Evolutionary conservation across 176 grass and related monocot genomes (phyloP).

Genomic region (Rhynchospora tenuis): DNA sequence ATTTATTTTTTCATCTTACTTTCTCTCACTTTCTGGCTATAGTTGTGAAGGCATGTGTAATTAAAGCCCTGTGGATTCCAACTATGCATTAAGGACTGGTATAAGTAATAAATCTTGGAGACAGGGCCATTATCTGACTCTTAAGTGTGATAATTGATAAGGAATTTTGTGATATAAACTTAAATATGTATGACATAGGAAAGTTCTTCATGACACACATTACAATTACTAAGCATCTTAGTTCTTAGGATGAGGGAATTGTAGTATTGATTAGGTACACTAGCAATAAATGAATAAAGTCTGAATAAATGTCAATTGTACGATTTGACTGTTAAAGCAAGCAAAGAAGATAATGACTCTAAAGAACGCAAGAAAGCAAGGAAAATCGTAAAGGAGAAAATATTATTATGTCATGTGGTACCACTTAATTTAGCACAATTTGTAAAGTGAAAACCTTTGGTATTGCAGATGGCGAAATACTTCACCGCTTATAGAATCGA

Average conservation of each 20-base stretch:
- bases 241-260: background rate
- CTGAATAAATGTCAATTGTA: background rate
- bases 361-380: background rate
- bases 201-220: background rate
- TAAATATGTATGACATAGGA: background rate
- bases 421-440: background rate
- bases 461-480: conserved; percentile 83
- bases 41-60: background rate
- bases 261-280: background rate
- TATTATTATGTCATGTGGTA: background rate
- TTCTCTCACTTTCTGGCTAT: background rate
- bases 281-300: background rate
- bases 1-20: background rate
- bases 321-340: background rate
- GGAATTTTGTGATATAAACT: no score
- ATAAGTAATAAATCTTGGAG: background rate
- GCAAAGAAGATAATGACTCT: background rate
- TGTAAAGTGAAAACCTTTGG: background rate
- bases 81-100: background rate
- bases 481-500: conserved; percentile 99
- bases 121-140: conserved; percentile 3
- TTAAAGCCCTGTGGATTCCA: background rate
- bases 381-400: background rate
- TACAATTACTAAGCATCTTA: background rate
- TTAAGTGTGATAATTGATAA: background rate